phyloP scores from a whole-genome alignment of 805 yeast genomes.

The Maudiozyma turicensis region DNA sequence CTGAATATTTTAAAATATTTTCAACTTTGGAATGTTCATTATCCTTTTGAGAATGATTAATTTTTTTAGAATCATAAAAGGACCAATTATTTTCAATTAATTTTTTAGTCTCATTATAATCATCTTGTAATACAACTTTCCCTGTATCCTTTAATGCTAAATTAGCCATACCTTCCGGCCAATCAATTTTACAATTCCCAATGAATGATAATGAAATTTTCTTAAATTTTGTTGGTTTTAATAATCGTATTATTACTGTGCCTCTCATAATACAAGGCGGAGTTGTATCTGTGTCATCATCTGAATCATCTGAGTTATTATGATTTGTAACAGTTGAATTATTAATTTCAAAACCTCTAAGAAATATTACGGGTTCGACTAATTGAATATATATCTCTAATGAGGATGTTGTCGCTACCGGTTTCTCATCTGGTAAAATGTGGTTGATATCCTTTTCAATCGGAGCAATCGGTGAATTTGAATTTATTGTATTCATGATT shows the following conservation, averaged over 20 bases:
- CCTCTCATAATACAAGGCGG: constrained; percentile 51
- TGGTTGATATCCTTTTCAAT: constrained; percentile 38
- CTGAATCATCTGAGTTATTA: not conserved
- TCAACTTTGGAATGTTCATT: not conserved
- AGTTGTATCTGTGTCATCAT: not conserved
- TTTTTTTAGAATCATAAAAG: constrained; percentile 37
- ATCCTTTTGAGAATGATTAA: not conserved
- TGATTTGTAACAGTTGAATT: too few relatives aligned
- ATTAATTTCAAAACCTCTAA: constrained; percentile 65
- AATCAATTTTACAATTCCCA: constrained; percentile 69
- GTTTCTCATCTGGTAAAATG: constrained; percentile 30
- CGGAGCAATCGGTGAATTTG: constrained; percentile 36
- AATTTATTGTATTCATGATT: not conserved
- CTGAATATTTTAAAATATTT: constrained; percentile 1
- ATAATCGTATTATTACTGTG: constrained; percentile 52
- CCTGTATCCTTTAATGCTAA: constrained; percentile 26
- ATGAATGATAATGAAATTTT: constrained; percentile 46
- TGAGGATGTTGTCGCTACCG: constrained; percentile 51
- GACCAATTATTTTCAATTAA: constrained; percentile 82
- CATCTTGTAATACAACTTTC: constrained; percentile 33
- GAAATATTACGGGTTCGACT: constrained; percentile 68
- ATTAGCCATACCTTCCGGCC: constrained; percentile 98
- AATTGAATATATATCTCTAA: constrained; percentile 55
- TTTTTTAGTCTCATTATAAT: constrained; percentile 50
- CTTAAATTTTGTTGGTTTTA: constrained; percentile 63